phyloP scores from a whole-genome alignment of 768 basidiomycete species.

The Lactifluus subvellereus region DNA sequence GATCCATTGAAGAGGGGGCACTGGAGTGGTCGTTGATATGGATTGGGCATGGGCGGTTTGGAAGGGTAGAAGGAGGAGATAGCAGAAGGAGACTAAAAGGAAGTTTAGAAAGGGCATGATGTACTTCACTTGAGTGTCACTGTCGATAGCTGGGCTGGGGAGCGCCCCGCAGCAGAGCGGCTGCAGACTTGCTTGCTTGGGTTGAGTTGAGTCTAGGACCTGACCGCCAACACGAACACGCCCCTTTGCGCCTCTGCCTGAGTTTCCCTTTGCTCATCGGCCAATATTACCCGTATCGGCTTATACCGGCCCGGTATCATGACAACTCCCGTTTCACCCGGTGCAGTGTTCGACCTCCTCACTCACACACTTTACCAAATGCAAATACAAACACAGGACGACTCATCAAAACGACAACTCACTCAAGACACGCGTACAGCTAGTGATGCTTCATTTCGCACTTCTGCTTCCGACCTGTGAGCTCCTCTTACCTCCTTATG shows the following conservation, averaged over 20 bases:
- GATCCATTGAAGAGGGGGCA: conserved; percentile 67
- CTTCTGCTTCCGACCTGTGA: conserved; percentile 12
- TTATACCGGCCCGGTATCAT: background rate
- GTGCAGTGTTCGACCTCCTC: too few relatives aligned
- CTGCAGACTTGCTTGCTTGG: background rate
- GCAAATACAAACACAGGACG: background rate
- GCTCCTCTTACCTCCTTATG: background rate
- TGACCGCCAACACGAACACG: conserved; percentile 14
- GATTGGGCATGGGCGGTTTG: conserved; percentile 37
- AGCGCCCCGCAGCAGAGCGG: conserved; percentile 2
- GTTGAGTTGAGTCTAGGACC: background rate
- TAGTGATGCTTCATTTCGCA: background rate
- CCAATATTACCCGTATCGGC: background rate
- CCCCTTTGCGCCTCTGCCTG: background rate
- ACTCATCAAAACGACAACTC: conserved; percentile 7
- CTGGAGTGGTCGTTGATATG: conserved; percentile 47
- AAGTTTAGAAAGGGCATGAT: conserved; percentile 13
- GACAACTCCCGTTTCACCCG: background rate
- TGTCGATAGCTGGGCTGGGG: background rate
- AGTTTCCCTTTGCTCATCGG: background rate
- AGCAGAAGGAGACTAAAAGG: conserved; percentile 25
- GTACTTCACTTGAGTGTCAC: background rate
- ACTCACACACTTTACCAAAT: too few relatives aligned
- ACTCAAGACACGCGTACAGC: conserved; percentile 3
- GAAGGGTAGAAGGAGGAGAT: conserved; percentile 25